phyloP scores from a whole-genome alignment of 345 rosid genomes.

The Rubroshorea leprosula region DNA sequence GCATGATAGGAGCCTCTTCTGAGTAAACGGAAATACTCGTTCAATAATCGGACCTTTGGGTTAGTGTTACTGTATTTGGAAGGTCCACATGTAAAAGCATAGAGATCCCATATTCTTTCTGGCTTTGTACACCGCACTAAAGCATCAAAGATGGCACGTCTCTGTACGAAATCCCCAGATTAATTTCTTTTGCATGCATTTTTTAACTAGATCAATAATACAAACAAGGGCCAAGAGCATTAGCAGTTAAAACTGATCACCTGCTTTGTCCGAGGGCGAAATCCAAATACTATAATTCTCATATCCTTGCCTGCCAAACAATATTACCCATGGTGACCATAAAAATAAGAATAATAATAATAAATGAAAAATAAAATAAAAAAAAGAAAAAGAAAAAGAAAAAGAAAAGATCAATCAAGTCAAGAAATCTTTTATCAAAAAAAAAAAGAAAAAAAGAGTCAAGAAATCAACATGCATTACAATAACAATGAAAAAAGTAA shows the following conservation, averaged over 20 bases:
- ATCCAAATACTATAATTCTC: constrained; percentile 91
- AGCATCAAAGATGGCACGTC: constrained; percentile 64
- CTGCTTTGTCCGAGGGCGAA: constrained; percentile 85
- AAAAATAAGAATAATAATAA: too few species aligned
- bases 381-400: too few species aligned
- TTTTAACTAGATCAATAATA: not conserved
- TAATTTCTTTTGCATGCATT: constrained; percentile 4
- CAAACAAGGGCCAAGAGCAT: not conserved
- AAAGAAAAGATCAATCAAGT: constrained; percentile 4
- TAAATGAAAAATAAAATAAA: too few species aligned
- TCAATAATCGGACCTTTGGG: constrained; percentile 83
- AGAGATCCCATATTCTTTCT: constrained; percentile 74
- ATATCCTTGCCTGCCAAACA: constrained; percentile 84
- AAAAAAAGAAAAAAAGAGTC: too few species aligned
- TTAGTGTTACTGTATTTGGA: constrained; percentile 54
- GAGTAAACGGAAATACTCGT: constrained; percentile 90
- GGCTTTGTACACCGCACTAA: constrained; percentile 55
- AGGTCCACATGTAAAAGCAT: constrained; percentile 74
- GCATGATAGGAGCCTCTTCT: constrained; percentile 54
- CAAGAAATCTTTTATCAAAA: too few species aligned
- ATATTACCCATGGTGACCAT: not conserved
- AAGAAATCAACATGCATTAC: too few species aligned
- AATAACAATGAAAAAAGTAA: not conserved
- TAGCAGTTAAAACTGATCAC: constrained; percentile 26
- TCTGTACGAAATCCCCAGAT: constrained; percentile 39